A percentile compares a stretch with the other conserved stretches of the same genome.
phyloP scores from a whole-genome alignment of 441 rosid species.

The Erysimum pusillum region DNA sequence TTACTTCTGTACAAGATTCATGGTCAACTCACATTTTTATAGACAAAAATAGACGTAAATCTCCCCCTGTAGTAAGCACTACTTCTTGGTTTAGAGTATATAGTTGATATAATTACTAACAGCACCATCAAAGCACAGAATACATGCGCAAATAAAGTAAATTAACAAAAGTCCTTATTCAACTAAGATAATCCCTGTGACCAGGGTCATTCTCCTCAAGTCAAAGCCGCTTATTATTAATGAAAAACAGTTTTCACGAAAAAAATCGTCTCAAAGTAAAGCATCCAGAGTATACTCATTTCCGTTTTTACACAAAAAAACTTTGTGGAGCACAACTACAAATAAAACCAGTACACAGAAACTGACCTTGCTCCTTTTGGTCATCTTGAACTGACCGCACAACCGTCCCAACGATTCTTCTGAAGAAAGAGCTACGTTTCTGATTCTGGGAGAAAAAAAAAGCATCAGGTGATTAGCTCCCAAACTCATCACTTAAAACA shows the following conservation, averaged over 20 bases:
- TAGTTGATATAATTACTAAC: constrained; percentile 1
- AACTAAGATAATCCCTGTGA: neutral
- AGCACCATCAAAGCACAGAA: constrained; percentile 2
- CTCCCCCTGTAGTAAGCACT: neutral
- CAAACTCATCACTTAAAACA: constrained; percentile 19
- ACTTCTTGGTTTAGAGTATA: constrained; percentile 8
- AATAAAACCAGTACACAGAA: constrained; percentile 20
- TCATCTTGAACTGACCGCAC: constrained; percentile 97
- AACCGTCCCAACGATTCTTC: constrained; percentile 91
- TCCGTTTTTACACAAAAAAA: neutral
- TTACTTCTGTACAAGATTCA: constrained; percentile 5
- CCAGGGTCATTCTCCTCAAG: neutral
- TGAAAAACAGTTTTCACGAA: neutral
- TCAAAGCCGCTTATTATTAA: constrained; percentile 13
- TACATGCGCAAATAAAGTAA: neutral
- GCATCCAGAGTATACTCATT: constrained; percentile 1
- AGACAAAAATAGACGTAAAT: neutral
- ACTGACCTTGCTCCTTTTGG: constrained; percentile 96
- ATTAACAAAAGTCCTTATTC: constrained; percentile 6
- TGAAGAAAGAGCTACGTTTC: constrained; percentile 81
- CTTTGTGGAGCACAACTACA: constrained; percentile 13
- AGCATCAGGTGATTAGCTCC: constrained; percentile 24
- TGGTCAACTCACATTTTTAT: constrained; percentile 1
- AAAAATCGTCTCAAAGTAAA: neutral
- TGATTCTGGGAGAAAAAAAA: constrained; percentile 62